Evolutionary conservation across 169 alveolate genomes (phyloP).

Genomic region (Perkinsus olseni): DNA sequence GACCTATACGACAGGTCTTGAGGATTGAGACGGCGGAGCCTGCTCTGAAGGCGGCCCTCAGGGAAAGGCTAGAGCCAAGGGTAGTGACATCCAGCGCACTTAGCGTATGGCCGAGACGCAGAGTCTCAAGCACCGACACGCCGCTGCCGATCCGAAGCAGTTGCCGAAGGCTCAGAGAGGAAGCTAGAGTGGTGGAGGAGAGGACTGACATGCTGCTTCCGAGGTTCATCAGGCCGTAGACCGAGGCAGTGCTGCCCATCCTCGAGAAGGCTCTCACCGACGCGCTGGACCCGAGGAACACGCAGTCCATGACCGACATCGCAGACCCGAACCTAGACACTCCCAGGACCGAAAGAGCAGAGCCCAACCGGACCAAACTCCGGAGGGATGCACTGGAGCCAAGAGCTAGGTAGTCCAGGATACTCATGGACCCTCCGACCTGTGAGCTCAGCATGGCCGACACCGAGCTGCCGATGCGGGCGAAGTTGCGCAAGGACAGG

Average conservation of each 20-base stretch:
- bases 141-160: not conserved
- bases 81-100: not conserved
- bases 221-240: not conserved
- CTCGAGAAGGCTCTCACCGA: constrained; percentile 3
- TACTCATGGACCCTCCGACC: not conserved
- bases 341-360: not conserved
- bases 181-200: not conserved
- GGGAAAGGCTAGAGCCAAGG: not conserved
- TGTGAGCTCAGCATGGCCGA: not conserved
- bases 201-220: not conserved
- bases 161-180: not conserved
- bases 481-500: not conserved
- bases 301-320: not conserved
- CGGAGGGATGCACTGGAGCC: not conserved
- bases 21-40: not conserved
- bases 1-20: not conserved
- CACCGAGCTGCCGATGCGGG: not conserved
- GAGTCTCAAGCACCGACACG: not conserved
- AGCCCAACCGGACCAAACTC: not conserved
- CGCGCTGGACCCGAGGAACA: not conserved
- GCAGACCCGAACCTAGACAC: not conserved
- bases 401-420: not conserved
- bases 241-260: not conserved
- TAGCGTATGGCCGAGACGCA: not conserved
- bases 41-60: not conserved